These are phyloP conservation scores for Phialocephala sp. DNA, from an alignment of 2,329 filamentous ascomycete species.

Conservation along the genomic window DNA sequence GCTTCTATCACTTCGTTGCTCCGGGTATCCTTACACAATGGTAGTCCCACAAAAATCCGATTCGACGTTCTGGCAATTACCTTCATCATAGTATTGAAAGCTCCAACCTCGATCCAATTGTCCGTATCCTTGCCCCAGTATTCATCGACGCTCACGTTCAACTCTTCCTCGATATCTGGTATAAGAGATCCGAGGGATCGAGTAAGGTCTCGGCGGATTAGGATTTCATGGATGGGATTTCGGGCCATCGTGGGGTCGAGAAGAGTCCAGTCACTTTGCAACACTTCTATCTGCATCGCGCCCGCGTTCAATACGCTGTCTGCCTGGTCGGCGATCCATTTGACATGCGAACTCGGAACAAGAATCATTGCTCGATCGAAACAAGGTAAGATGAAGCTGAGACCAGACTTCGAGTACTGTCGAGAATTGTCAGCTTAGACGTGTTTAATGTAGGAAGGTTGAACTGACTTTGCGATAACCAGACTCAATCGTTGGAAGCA, in stretches of 20 bases:
- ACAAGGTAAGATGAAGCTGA: slow-evolving; percentile 48
- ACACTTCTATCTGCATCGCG: slow-evolving; percentile 46
- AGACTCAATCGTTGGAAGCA: slow-evolving; percentile 23
- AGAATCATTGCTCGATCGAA: slow-evolving; percentile 48
- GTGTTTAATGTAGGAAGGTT: not conserved
- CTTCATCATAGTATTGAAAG: slow-evolving; percentile 44
- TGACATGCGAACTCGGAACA: slow-evolving; percentile 46
- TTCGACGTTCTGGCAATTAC: slow-evolving; percentile 49
- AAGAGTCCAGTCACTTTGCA: slow-evolving; percentile 46
- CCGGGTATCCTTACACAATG: slow-evolving; percentile 44
- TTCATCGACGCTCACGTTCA: slow-evolving; percentile 24
- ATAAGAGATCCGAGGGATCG: slow-evolving; percentile 36
- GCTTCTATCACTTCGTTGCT: not conserved
- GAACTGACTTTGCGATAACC: slow-evolving; percentile 26
- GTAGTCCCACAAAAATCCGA: slow-evolving; percentile 50
- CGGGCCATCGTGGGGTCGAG: slow-evolving; percentile 43
- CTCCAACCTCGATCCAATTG: slow-evolving; percentile 42
- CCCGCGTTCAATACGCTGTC: slow-evolving; percentile 44
- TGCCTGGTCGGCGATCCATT: slow-evolving; percentile 48
- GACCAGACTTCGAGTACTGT: slow-evolving; percentile 50
- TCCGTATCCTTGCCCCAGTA: slow-evolving; percentile 41
- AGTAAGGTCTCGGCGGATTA: slow-evolving; percentile 44
- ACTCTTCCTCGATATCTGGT: slow-evolving; percentile 33
- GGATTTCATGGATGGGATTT: slow-evolving; percentile 44
- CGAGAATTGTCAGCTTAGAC: not conserved